These are phyloP conservation scores for Stropharia rugosoannulata DNA, from an alignment of 768 basidiomycete genomes.

Conservation along the genomic window DNA sequence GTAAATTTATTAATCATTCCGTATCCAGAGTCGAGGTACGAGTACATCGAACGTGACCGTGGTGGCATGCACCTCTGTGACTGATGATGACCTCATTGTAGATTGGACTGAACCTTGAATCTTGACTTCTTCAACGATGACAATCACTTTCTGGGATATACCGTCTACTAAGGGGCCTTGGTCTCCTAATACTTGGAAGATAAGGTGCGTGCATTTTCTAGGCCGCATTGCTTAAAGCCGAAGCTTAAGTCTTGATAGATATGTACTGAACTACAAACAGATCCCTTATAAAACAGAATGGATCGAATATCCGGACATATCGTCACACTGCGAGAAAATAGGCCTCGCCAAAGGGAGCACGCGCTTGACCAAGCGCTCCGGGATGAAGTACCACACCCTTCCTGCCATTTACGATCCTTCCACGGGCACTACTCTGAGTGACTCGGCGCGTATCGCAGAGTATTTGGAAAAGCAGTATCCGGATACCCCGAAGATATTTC, in stretches of 20 bases:
- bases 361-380: slow-evolving; percentile 21
- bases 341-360: slow-evolving; percentile 32
- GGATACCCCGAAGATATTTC: slow-evolving; percentile 35
- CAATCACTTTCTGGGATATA: slow-evolving; percentile 10
- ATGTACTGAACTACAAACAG: slow-evolving; percentile 32
- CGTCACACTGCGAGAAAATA: slow-evolving; percentile 27
- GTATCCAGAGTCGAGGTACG: too few relatives aligned
- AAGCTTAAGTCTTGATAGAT: slow-evolving; percentile 13
- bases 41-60: too few relatives aligned
- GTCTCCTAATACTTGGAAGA: slow-evolving; percentile 11
- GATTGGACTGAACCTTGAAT: too few relatives aligned
- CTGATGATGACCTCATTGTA: too few relatives aligned
- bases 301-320: slow-evolving; percentile 52
- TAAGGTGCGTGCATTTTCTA: not conserved
- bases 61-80: too few relatives aligned
- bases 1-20: too few relatives aligned
- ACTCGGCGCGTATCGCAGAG: slow-evolving; percentile 45
- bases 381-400: slow-evolving; percentile 37
- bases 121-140: not conserved
- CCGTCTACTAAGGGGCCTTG: slow-evolving; percentile 3
- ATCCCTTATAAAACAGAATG: slow-evolving; percentile 45
- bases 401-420: slow-evolving; percentile 49
- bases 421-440: slow-evolving; percentile 35
- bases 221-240: too few relatives aligned
- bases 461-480: slow-evolving; percentile 55